Evolutionary conservation across 257 asterid genomes (phyloP).

Genomic region (Solanum pennellii): DNA sequence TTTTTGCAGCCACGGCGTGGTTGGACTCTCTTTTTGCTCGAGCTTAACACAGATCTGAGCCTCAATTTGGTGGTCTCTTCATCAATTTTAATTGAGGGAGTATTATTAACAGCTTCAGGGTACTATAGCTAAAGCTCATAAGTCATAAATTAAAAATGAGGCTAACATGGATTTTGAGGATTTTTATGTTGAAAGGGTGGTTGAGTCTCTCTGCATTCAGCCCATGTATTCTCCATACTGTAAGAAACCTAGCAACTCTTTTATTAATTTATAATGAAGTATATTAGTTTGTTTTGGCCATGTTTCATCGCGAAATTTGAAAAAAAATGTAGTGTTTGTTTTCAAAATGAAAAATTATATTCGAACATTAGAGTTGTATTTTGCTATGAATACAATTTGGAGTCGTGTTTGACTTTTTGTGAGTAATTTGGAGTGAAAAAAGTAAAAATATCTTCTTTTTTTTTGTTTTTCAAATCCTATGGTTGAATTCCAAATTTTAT

Average conservation of each 20-base stretch:
- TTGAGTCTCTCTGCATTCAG: slow-evolving; percentile 32
- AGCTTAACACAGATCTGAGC: not conserved
- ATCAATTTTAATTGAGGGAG: not conserved
- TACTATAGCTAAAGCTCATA: not conserved
- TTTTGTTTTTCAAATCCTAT: not conserved
- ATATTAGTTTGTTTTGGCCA: not conserved
- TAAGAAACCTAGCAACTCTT: slow-evolving; percentile 5
- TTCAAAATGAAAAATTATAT: not conserved
- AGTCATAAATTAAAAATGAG: not conserved
- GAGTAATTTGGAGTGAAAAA: not conserved
- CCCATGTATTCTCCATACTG: slow-evolving; percentile 1
- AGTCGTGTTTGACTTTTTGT: not conserved
- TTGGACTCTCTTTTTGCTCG: not conserved
- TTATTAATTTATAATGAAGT: not conserved
- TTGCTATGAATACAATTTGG: not conserved
- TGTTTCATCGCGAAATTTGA: not conserved
- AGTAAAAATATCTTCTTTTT: too few species aligned
- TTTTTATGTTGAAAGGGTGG: slow-evolving; percentile 26
- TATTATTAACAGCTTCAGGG: not conserved
- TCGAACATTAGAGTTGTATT: not conserved
- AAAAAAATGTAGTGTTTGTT: not conserved
- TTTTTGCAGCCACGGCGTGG: slow-evolving; percentile 9
- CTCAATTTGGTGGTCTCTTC: not conserved
- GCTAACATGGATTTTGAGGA: not conserved
- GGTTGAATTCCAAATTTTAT: not conserved